Evolutionary conservation across 1,284 basidiomycete genomes (phyloP), one percentile per base, ranked within the genome.

Genomic region (Moniliophthora roreri): DNA sequence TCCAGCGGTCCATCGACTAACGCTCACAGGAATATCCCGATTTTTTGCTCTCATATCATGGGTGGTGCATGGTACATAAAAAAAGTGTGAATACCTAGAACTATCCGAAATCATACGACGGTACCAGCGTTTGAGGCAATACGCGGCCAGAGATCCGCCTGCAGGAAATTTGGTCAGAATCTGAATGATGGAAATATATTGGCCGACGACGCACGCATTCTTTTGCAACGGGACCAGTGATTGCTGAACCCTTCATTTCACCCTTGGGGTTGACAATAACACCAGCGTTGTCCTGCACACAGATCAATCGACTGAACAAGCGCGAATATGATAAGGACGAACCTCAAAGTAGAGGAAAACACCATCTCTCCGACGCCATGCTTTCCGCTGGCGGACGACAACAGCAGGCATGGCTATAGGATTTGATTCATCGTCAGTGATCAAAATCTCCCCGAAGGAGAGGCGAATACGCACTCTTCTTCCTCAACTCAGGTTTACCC

Each of bases 171-270:
- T 40, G 26, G 26, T 46, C 23, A 34, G 40, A 35, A 38, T 13
- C 11, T 36, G 7, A 18, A 21, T 20, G 21, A 40, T 54, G 54
- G 28, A 51, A 46, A 24, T 36, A 48, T 23, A 34, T 35, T 26
- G 15, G 37, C 50, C 11, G 48, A 50, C 20, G 24, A 85, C 89
- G 52, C 68, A 92, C 91, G 70, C 93, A 95, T 91, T 94, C 93
- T 84, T 95, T 96, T 76, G 91, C 93, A 56, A 95, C 92, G 48
- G 96, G 97, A 62, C 96, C 96, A 61, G 96, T 95, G 76, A 99
- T 99, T 65, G 95, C 94, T 55, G 92, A 95, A 57, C 96, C 96
- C 85, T 99, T 99, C 96, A 99, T 99, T 81, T 99, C 96, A 69
- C 97, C 96, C 85, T 98, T 98, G 68, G 93, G 92, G 84, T 98